These are phyloP conservation scores for Ceratobasidium sp. DNA, from an alignment of 1,284 basidiomycete species.

Conservation along the genomic window DNA sequence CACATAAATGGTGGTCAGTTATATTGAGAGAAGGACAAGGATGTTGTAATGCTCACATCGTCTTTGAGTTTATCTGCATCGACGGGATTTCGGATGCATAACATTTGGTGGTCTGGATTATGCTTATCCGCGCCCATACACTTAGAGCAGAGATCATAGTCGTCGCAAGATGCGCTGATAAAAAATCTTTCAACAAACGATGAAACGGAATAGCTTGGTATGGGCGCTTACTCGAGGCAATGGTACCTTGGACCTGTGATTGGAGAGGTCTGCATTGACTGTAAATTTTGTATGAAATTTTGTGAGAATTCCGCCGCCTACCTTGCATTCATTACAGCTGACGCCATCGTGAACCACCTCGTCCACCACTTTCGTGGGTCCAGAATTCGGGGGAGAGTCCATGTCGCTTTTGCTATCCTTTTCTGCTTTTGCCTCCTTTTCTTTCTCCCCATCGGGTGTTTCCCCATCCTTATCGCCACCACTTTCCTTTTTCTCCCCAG, in stretches of 20 bases:
- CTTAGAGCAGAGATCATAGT: constrained; percentile 46
- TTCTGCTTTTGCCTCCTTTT: constrained; percentile 10
- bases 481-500: too few relatives aligned
- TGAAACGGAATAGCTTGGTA: background rate
- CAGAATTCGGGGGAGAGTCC: background rate
- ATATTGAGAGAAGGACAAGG: too few relatives aligned
- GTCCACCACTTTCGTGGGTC: background rate
- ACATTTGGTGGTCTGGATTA: constrained; percentile 32
- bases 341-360: constrained; percentile 11
- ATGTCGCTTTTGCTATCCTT: constrained; percentile 16
- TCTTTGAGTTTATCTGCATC: constrained; percentile 24
- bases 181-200: background rate
- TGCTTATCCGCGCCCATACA: constrained; percentile 43
- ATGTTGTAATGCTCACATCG: constrained; percentile 7
- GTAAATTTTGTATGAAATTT: background rate
- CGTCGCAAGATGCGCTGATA: constrained; percentile 32
- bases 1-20: background rate
- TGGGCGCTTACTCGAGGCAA: constrained; percentile 42
- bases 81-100: constrained; percentile 38
- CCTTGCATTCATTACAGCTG: constrained; percentile 45
- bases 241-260: constrained; percentile 46
- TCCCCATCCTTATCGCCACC: background rate
- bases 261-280: constrained; percentile 7
- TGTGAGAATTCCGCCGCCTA: background rate
- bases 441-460: too few relatives aligned